Base-by-base conservation (phyloP, 371 early-diverging fungal genomes). In the Umbelopsis sp. region DNA sequence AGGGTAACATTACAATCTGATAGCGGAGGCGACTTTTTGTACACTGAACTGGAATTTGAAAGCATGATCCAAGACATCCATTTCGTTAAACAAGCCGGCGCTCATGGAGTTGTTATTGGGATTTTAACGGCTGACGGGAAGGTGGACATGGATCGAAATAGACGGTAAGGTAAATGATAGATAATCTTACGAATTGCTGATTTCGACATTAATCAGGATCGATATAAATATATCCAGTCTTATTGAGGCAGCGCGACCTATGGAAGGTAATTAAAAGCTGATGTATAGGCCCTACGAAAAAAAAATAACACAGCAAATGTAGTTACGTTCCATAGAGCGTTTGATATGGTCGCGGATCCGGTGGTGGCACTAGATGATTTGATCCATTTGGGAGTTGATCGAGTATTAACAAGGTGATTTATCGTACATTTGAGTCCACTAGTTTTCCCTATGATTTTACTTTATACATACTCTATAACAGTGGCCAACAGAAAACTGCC, bases 301-400 rank as follows among this genome's bases (percentile, higher is more conserved):
- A 3, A 12, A 6, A 20, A 3, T 48, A 48, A 48, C 48, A 7
- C 41, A 48, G 2, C 48, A 20, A 20, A 48, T 48, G 7, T 53
- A 77, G 88, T 89, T 1, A 87, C 88, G 11, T 87, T 87, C 66
- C 89, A 89, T 65, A 74, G 89, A n/a, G 89, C 89, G 1, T 89
- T 89, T 67, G 89, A 89, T 63, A 78, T 88, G 75, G 74, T 81
- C 8, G 74, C 76, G 22, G 85, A 89, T 65, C 84, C 88, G 5
- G 71, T 76, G 32, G 70, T 80, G 62, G 84, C 88, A 6, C 72
- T 87, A 29, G 82, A 85, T 52, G 84, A 82, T 50, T 72, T 89
- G 9, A 77, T 86, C 18, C 48, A 48, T 2, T 73, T 89, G 50
- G 87, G 87, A 2, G 85, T 87, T 38, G 75, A 84, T 22, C 63